Conservation (phyloP, 768 basidiomycete genomes). For the Boletus sp. region DNA sequence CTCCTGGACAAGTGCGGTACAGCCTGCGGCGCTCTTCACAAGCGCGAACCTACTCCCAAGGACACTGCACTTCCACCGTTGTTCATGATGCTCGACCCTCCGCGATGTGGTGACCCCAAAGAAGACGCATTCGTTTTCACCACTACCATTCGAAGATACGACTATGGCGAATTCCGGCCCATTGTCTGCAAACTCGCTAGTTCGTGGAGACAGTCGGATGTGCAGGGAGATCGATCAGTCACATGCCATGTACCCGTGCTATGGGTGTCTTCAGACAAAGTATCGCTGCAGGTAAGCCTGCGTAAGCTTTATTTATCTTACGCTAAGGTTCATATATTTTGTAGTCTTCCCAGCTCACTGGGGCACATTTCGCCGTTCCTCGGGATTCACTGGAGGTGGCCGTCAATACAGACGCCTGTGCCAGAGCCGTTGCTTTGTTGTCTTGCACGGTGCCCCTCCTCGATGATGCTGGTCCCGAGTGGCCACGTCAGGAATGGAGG, state of each 20-base stretch:
- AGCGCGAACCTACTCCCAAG: constrained; percentile 43
- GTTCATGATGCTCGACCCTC: constrained; percentile 81
- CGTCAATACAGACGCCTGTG: constrained; percentile 60
- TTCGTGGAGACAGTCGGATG: constrained; percentile 72
- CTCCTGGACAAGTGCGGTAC: constrained; percentile 87
- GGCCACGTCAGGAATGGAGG: constrained; percentile 70
- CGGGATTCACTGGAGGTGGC: constrained; percentile 46
- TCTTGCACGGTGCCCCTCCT: constrained; percentile 71
- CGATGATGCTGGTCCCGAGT: constrained; percentile 69
- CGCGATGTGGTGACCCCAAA: constrained; percentile 66
- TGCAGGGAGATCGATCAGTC: constrained; percentile 47
- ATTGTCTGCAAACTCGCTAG: constrained; percentile 70
- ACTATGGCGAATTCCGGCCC: constrained; percentile 78
- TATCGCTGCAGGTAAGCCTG: constrained; percentile 52
- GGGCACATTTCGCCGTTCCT: constrained; percentile 69
- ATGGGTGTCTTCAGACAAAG: constrained; percentile 54
- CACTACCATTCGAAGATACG: constrained; percentile 68
- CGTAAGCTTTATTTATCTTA: neutral
- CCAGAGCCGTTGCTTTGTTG: constrained; percentile 72
- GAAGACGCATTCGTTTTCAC: constrained; percentile 88
- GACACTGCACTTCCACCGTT: constrained; percentile 57
- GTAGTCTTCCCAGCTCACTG: constrained; percentile 51
- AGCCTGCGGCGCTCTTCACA: constrained; percentile 80
- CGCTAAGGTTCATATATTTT: constrained; percentile 4
- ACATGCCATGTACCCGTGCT: constrained; percentile 56